These are phyloP conservation scores for Zanthoxylum bungeanum DNA, from an alignment of 345 rosid species.

Conservation along the genomic window DNA sequence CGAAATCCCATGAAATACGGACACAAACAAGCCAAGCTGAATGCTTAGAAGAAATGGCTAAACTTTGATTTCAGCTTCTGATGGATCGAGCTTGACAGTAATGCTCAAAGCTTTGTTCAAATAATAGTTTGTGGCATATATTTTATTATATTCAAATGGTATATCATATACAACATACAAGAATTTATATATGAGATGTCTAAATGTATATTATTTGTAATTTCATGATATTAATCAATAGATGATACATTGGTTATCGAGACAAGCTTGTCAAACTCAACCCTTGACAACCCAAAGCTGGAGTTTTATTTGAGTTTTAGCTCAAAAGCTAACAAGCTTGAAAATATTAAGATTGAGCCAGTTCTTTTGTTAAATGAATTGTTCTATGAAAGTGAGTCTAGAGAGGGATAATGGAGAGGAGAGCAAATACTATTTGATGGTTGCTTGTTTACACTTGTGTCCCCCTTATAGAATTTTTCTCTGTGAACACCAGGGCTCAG, in stretches of 20 bases:
- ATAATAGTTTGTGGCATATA: neutral
- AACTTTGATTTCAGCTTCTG: slow-evolving; percentile 1
- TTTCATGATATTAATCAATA: neutral
- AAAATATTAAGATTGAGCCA: neutral
- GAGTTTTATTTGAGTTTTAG: neutral
- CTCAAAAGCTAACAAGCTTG: neutral
- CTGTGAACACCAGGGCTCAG: slow-evolving; percentile 50
- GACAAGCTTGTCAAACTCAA: neutral
- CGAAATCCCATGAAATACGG: neutral
- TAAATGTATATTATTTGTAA: neutral
- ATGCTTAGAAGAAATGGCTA: neutral
- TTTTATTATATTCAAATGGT: neutral
- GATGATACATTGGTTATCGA: neutral
- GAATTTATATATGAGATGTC: neutral
- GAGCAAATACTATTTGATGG: neutral
- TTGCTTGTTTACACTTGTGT: slow-evolving; percentile 1
- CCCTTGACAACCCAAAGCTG: neutral
- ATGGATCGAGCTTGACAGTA: neutral
- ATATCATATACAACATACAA: neutral
- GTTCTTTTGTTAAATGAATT: neutral
- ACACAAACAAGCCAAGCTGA: neutral
- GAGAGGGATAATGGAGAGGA: neutral
- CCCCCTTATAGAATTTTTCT: slow-evolving; percentile 4
- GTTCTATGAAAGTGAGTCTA: neutral
- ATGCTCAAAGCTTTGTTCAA: neutral